These are phyloP conservation scores for Colletotrichum sp. DNA, from an alignment of 2,329 filamentous ascomycete species.

Conservation along the genomic window DNA sequence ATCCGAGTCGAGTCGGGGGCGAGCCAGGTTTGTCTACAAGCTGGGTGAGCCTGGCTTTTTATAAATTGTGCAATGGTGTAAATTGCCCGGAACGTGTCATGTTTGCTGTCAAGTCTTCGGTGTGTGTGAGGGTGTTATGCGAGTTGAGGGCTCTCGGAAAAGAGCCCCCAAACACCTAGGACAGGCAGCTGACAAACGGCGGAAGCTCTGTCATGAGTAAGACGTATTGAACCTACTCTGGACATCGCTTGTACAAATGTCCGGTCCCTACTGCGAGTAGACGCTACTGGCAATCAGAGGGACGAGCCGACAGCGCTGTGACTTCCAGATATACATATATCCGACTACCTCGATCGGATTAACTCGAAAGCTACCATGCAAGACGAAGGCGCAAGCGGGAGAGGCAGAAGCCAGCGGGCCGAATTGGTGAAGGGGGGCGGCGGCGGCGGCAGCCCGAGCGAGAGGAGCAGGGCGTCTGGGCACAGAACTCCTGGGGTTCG, in stretches of 20 bases:
- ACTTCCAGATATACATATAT: not conserved
- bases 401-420: conserved; percentile 11
- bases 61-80: not conserved
- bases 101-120: not conserved
- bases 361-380: not conserved
- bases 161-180: not conserved
- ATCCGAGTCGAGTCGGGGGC: not conserved
- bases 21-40: not conserved
- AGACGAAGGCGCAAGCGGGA: not conserved
- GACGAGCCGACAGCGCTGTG: not conserved
- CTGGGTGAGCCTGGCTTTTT: not conserved
- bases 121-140: not conserved
- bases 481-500: conserved; percentile 18
- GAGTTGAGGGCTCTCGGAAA: not conserved
- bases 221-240: not conserved
- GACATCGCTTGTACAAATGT: not conserved
- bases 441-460: conserved; percentile 21
- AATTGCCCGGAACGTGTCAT: not conserved
- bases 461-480: conserved; percentile 38
- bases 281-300: not conserved
- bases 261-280: too few species aligned
- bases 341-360: not conserved
- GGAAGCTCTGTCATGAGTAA: not conserved
- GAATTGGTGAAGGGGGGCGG: not conserved
- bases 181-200: not conserved